Conservation (phyloP, 805 yeast species). For the Barnettozyma botsteinii region DNA sequence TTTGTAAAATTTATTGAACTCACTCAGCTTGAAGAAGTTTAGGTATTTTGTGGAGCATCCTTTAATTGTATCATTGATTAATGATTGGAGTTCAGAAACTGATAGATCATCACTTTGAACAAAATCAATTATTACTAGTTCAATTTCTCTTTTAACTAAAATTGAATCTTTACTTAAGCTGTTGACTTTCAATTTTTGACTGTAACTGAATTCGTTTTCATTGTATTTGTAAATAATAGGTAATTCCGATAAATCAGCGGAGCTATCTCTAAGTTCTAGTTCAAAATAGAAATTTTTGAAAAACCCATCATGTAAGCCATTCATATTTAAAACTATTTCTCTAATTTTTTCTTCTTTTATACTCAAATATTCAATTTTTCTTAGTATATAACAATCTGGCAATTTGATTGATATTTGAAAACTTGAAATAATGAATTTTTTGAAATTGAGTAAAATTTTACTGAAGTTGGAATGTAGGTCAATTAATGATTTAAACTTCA, state of each 20-base stretch:
- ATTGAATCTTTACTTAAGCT: conserved; percentile 25
- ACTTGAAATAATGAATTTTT: conserved; percentile 3
- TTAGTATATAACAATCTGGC: conserved; percentile 1
- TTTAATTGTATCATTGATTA: conserved; percentile 18
- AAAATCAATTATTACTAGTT: conserved; percentile 25
- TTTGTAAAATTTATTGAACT: conserved; percentile 16
- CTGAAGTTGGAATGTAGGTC: neutral
- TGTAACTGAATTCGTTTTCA: conserved; percentile 1
- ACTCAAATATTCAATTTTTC: conserved; percentile 1
- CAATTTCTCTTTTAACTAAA: conserved; percentile 33
- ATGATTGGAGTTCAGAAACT: conserved; percentile 13
- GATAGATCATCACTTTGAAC: conserved; percentile 1
- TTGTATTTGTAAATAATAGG: conserved; percentile 10
- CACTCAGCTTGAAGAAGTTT: conserved; percentile 19
- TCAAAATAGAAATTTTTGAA: conserved; percentile 17
- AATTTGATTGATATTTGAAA: neutral
- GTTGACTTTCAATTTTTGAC: neutral
- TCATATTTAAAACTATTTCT: conserved; percentile 8
- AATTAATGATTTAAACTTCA: neutral
- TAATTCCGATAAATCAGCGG: conserved; percentile 6
- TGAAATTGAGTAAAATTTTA: neutral
- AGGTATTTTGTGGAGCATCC: conserved; percentile 22
- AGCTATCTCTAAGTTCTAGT: conserved; percentile 4
- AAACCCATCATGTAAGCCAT: conserved; percentile 21
- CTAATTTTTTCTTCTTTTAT: neutral